Conservation (phyloP, 129 eudicot species). For the Helichrysum umbraculigerum region DNA sequence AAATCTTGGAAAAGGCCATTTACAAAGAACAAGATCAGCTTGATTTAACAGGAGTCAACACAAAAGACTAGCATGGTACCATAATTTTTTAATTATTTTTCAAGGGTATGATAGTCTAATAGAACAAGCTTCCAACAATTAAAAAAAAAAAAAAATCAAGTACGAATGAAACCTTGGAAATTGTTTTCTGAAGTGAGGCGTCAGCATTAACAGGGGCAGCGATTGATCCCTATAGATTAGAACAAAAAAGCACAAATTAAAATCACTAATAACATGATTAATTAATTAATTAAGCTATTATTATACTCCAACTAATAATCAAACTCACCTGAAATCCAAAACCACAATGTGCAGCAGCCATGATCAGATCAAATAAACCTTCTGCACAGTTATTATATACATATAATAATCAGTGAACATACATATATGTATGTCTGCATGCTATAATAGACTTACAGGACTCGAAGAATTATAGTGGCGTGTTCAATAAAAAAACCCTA, state of each 20-base stretch:
- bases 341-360: constrained; percentile 37
- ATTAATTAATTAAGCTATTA: background rate
- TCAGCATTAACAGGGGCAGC: constrained; percentile 24
- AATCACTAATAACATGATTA: background rate
- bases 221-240: constrained; percentile 25
- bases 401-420: background rate
- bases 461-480: background rate
- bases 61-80: constrained; percentile 6
- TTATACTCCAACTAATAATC: background rate
- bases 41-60: background rate
- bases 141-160: background rate
- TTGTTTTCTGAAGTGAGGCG: constrained; percentile 20
- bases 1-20: background rate
- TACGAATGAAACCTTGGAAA: constrained; percentile 28
- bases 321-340: constrained; percentile 23
- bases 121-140: background rate
- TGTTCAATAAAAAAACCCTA: background rate
- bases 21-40: background rate
- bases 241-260: background rate
- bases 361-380: constrained; percentile 25
- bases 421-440: background rate
- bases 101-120: background rate
- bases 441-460: background rate
- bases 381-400: constrained; percentile 2
- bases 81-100: background rate